Evolutionary conservation across 495 filamentous ascomycete genomes (phyloP).

Genomic region (Physcia stellaris): DNA sequence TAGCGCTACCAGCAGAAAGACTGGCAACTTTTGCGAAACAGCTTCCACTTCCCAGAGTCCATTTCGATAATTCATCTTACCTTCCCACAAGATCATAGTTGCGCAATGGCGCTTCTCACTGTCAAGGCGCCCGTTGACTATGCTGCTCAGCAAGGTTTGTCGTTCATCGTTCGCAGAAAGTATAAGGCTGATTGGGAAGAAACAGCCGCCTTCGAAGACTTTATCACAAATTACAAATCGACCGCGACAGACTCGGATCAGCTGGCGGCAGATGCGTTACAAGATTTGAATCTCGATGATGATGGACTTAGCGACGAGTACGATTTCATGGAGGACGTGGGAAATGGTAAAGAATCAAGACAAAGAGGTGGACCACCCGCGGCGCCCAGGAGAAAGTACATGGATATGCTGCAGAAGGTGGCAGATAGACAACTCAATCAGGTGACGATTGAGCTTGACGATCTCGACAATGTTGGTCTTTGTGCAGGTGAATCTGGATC

Average conservation of each 20-base stretch:
- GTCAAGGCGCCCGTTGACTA: conserved; percentile 71
- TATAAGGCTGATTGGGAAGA: neutral
- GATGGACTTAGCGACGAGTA: conserved; percentile 87
- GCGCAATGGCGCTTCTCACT: conserved; percentile 65
- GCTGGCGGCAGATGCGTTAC: conserved; percentile 58
- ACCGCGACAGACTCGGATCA: conserved; percentile 54
- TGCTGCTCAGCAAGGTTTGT: conserved; percentile 62
- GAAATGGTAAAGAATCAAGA: conserved; percentile 36
- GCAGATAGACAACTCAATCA: conserved; percentile 63
- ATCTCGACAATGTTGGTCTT: conserved; percentile 53
- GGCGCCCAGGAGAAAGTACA: conserved; percentile 71
- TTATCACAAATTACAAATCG: conserved; percentile 78
- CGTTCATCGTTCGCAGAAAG: neutral
- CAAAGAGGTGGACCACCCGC: conserved; percentile 25
- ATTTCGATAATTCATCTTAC: neutral
- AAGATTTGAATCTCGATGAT: conserved; percentile 74
- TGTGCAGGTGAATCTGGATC: neutral
- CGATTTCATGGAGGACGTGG: conserved; percentile 84
- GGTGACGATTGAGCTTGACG: conserved; percentile 79
- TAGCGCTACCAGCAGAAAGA: too few relatives aligned
- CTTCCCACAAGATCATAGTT: conserved; percentile 8
- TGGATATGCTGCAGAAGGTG: conserved; percentile 76
- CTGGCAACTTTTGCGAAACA: too few relatives aligned
- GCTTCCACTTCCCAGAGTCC: conserved; percentile 22
- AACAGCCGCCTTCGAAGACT: conserved; percentile 64